A percentile compares a stretch with the other conserved stretches of the same genome.
Conservation (phyloP, 2,329 filamentous ascomycete genomes). For the Apiospora saccharicola region DNA sequence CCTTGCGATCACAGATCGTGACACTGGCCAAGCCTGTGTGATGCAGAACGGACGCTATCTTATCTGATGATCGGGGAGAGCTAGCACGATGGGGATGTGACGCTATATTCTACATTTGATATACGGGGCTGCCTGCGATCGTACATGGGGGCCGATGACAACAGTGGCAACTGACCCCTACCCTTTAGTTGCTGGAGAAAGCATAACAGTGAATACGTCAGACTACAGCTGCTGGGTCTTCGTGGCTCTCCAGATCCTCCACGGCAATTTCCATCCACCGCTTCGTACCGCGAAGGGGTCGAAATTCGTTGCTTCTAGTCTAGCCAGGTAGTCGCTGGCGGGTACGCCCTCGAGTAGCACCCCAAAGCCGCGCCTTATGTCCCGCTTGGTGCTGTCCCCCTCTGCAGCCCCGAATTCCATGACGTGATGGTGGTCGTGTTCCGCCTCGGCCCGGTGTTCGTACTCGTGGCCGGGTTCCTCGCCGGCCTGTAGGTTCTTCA, state of each 20-base stretch:
- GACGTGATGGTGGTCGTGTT: conserved; percentile 60
- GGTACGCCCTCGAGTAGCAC: conserved; percentile 83
- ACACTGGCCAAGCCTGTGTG: not conserved
- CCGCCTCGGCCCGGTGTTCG: conserved; percentile 83
- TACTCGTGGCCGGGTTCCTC: conserved; percentile 83
- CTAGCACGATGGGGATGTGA: not conserved
- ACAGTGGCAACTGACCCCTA: not conserved
- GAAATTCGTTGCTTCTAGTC: conserved; percentile 82
- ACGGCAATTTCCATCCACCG: conserved; percentile 81
- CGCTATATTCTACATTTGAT: conserved; percentile 16
- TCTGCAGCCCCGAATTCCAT: conserved; percentile 39
- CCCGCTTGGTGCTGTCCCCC: conserved; percentile 46
- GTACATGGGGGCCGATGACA: not conserved
- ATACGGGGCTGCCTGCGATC: not conserved
- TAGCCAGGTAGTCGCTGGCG: conserved; percentile 79
- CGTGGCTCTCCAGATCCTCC: conserved; percentile 68
- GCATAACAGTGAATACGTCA: not conserved
- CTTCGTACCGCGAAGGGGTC: conserved; percentile 75
- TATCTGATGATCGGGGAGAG: conserved; percentile 6
- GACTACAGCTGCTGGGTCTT: conserved; percentile 56
- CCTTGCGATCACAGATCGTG: conserved; percentile 10
- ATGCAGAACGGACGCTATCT: not conserved
- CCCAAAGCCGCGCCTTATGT: conserved; percentile 72
- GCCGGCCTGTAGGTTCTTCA: conserved; percentile 78
- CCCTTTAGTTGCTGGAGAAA: not conserved